Base-by-base conservation (phyloP, 345 rosid genomes). In the Aquilaria sinensis region DNA sequence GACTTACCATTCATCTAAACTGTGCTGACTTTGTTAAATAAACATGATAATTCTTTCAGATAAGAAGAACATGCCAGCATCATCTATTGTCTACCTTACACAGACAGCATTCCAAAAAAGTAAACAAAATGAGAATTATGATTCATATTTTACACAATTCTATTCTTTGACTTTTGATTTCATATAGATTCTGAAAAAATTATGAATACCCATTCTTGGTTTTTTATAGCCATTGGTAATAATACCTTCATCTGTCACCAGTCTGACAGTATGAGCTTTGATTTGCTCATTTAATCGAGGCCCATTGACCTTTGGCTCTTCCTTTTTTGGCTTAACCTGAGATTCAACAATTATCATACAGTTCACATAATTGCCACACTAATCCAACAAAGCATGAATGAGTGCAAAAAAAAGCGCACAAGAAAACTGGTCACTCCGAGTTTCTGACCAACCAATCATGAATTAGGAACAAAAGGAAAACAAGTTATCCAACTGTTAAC, bases 191-290 rank as follows among this genome's bases (percentile, higher is more conserved):
- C 31, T 12, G 4, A 49, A 2, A 53, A 6, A 43, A 53, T 9
- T 12, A 10, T 15, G n/a, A 13, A 51, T 9, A 8, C 9, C 50
- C 8, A 45, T 47, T 14, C 50, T 31, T 23, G 14, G 12, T 29
- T 23, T 53, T 43, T 9, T 12, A 2, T 33, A 41, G 1, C 29
- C 31, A 43, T 53, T n/a, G 6, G 8, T 23, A 37, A 4, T 23
- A 66, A 1, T 76, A 87, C 93, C 90, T 46, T 80, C 81, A 5
- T 75, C 90, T 6, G 34, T 57, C 52, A 84, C 90, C 30, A 87
- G 74, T 74, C 93, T 73, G 32, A 87, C 76, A 68, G 53, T 16
- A 12, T 10, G 64, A 45, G 77, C 82, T 31, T 47, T 65, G 47
- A 87, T 84, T 54, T 84, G 57, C 31, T 72, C 77, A 65, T 87